Base-by-base conservation (phyloP, 2,329 filamentous ascomycete genomes). In the Xylaria sp. region DNA sequence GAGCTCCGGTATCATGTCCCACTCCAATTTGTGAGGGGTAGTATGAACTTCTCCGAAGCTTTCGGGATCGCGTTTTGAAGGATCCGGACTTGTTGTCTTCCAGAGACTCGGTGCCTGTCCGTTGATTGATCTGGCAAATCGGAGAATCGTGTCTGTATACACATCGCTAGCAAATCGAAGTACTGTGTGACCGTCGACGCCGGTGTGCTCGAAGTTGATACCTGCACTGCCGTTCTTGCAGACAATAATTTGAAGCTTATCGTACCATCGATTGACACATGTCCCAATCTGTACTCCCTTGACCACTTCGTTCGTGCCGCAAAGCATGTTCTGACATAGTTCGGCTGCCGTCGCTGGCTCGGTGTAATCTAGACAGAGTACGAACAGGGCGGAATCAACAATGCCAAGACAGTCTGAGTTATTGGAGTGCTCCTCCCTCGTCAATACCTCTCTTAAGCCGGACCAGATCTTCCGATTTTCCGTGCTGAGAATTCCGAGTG, bases 131-230 rank as follows among this genome's bases (percentile, higher is more conserved):
- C 93, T 91, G 3, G 96, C 96, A 77, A 98, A 98, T 12, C 96
- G 91, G 44, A 99, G 89, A 73, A 99, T 98, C 1, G 96, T 99
- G 80, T 99, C 96, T 0, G 96, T 98, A 81, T 98, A 99, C 18
- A 99, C 86, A 76, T 99, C 96, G 71, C 94, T 97, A 18, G 96
- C 96, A 76, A 99, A 98, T 6, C 96, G 91, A 63, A 99, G 87
- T 25, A 99, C 96, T 0, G 96, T 99, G 79, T 99, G 96, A 0
- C 96, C 96, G 77, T 99, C 96, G 5, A 99, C 95, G 73, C 96
- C 96, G 0, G 96, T 99, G 78, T 99, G 96, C 80, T 99, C 96
- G 76, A 99, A 98, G 82, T 99, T 99, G 88, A 99, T 98, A 6
- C 96, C 96, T 0, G 96, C 96, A 78, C 94, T 97, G 66, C 96